Evolutionary conservation across 768 basidiomycete species (phyloP).

Genomic region (Lactarius sp.): DNA sequence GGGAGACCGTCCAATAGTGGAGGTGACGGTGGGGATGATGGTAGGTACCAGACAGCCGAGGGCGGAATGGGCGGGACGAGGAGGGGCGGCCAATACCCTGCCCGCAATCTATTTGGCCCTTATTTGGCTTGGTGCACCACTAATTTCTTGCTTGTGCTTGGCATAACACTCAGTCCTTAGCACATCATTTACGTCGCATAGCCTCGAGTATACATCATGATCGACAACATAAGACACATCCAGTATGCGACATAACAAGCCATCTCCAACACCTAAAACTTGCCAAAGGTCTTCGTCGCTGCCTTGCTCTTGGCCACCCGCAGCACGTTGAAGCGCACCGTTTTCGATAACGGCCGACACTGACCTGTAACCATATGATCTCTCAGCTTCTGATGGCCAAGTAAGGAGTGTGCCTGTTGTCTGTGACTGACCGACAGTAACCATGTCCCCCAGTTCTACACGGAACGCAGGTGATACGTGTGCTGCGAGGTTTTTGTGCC

Average conservation of each 20-base stretch:
- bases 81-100: slow-evolving; percentile 2
- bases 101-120: slow-evolving; percentile 21
- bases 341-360: slow-evolving; percentile 98
- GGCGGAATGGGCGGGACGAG: slow-evolving; percentile 2
- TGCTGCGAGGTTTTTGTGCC: slow-evolving; percentile 97
- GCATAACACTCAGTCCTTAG: neutral
- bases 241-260: slow-evolving; percentile 25
- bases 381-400: slow-evolving; percentile 8
- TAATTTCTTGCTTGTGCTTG: neutral
- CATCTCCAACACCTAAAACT: slow-evolving; percentile 57
- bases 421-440: slow-evolving; percentile 80
- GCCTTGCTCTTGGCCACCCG: slow-evolving; percentile 95
- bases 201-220: slow-evolving; percentile 29
- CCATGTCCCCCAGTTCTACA: slow-evolving; percentile 88
- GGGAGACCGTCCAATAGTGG: slow-evolving; percentile 8
- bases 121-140: slow-evolving; percentile 16
- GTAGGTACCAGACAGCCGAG: slow-evolving; percentile 6
- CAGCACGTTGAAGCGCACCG: slow-evolving; percentile 98
- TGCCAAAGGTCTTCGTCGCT: slow-evolving; percentile 83
- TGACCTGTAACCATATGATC: slow-evolving; percentile 53
- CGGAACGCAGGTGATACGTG: slow-evolving; percentile 99
- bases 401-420: neutral
- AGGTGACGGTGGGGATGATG: slow-evolving; percentile 11
- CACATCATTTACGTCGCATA: slow-evolving; percentile 8
- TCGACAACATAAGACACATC: slow-evolving; percentile 31